Evolutionary conservation across 495 filamentous ascomycete species (phyloP).

Genomic region (Rostrohypoxylon terebratum): DNA sequence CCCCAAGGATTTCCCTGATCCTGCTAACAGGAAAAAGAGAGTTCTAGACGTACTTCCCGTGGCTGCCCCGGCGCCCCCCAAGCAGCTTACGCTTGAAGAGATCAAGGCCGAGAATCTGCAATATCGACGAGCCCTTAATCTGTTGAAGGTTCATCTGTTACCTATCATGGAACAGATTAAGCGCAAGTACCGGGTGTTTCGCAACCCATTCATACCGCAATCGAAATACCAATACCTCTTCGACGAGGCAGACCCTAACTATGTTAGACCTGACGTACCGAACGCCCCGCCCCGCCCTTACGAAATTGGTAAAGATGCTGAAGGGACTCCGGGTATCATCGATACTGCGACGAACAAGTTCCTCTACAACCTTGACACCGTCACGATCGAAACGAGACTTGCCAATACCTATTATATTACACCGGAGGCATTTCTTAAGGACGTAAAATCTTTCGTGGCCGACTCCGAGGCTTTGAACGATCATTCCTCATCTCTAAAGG

Average conservation of each 20-base stretch:
- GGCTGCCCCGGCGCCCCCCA: conserved; percentile 75
- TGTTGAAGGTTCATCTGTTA: conserved; percentile 87
- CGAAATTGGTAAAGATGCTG: conserved; percentile 77
- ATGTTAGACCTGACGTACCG: conserved; percentile 79
- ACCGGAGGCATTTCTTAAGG: conserved; percentile 85
- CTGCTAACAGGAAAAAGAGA: conserved; percentile 83
- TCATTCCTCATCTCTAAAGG: conserved; percentile 79
- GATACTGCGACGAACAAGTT: conserved; percentile 80
- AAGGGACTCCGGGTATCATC: conserved; percentile 76
- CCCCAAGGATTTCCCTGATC: conserved; percentile 88
- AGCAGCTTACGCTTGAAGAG: conserved; percentile 76
- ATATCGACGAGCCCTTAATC: conserved; percentile 82
- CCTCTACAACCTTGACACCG: conserved; percentile 94
- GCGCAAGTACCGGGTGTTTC: conserved; percentile 83
- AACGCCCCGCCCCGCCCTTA: conserved; percentile 75
- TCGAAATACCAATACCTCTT: conserved; percentile 79
- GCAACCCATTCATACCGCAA: conserved; percentile 79
- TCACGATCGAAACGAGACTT: conserved; percentile 91
- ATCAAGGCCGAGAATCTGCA: conserved; percentile 81
- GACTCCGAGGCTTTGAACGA: conserved; percentile 83
- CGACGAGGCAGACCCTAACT: conserved; percentile 83
- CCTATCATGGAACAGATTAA: conserved; percentile 96
- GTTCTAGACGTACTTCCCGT: conserved; percentile 79
- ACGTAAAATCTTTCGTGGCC: conserved; percentile 83
- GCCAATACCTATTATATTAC: conserved; percentile 95